Evolutionary conservation across 2,329 filamentous ascomycete genomes (phyloP), one percentile per base, ranked within the genome.

Genomic region (Pestalotiopsis sp.): DNA sequence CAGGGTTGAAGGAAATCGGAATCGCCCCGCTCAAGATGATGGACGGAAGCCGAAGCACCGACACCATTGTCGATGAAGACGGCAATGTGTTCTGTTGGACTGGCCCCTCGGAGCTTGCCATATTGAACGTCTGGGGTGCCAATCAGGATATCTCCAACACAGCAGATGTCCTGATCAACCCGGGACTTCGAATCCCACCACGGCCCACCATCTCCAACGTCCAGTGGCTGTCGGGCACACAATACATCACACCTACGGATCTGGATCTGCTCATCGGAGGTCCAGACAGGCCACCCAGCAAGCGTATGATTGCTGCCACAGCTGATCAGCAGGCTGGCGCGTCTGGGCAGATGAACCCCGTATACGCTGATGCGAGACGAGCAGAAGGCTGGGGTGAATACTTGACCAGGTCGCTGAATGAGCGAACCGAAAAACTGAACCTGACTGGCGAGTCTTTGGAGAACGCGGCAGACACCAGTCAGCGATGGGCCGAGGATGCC

Each of bases 161-260:
- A 0, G 81, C 88, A n/a, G 95, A 98, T 77, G 89, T 85, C 7
- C 85, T 99, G 3, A 89, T 93, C 80, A 97, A 98, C 77, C 90
- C 93, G 0, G 86, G 92, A 68, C 87, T 93, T 0, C 77, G 87
- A 17, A 87, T 92, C 25, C 95, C 95, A 2, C 87, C 93, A 13
- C 90, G 96, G 2, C 96, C 96, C 1, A 97, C 94, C 0, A 99
- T 99, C 70, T 97, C 93, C 23, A 97, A 97, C 75, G 81, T 99
- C 49, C 94, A 98, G 81, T 99, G 96, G 96, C 94, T 99, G 66
- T 92, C 94, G 0, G 96, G 96, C 3, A 98, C 95, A 1, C 95
- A 98, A 80, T 92, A 97, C 74, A 88, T 99, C 60, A 94, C 93
- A 1, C 92, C 93, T 0, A 86, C 91, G 2, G 96, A 99, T 75